phyloP scores from a whole-genome alignment of 2,329 filamentous ascomycete species.

The Orbilia brochopaga region DNA sequence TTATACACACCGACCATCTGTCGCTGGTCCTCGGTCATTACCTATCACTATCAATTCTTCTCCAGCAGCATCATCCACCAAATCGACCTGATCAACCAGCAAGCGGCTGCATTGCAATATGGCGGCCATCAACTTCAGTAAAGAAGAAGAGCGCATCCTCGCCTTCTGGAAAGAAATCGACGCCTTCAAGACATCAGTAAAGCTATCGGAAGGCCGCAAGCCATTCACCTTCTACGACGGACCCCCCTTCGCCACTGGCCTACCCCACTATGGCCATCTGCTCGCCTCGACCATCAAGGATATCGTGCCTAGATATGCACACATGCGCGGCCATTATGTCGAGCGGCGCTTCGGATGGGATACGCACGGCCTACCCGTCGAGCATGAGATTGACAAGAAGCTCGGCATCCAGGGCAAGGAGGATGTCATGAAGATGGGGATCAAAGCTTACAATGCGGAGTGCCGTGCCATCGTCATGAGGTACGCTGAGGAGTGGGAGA shows the following conservation, averaged over 20 bases:
- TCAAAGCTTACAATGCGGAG: constrained; percentile 88
- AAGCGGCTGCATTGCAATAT: constrained; percentile 54
- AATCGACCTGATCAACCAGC: constrained; percentile 29
- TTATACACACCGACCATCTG: too few relatives aligned
- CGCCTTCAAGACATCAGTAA: constrained; percentile 72
- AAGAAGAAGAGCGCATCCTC: constrained; percentile 85
- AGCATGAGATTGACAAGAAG: constrained; percentile 98
- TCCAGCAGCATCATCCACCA: neutral
- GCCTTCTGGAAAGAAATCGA: constrained; percentile 88
- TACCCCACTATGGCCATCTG: constrained; percentile 75
- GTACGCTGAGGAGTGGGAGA: constrained; percentile 83
- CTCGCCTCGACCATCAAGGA: constrained; percentile 95
- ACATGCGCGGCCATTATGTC: constrained; percentile 93
- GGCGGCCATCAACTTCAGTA: constrained; percentile 91
- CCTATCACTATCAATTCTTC: constrained; percentile 7
- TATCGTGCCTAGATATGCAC: constrained; percentile 95
- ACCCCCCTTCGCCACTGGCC: constrained; percentile 75
- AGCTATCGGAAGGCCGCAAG: constrained; percentile 80
- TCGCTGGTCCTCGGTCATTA: constrained; percentile 1
- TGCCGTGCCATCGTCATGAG: constrained; percentile 93
- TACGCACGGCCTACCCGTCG: constrained; percentile 90
- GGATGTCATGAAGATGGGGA: constrained; percentile 82
- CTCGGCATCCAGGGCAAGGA: constrained; percentile 85
- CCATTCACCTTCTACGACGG: constrained; percentile 96
- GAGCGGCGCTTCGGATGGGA: constrained; percentile 95